These are phyloP conservation scores for Calonectria hongkongensis DNA, from an alignment of 2,329 filamentous ascomycete species.

Conservation along the genomic window DNA sequence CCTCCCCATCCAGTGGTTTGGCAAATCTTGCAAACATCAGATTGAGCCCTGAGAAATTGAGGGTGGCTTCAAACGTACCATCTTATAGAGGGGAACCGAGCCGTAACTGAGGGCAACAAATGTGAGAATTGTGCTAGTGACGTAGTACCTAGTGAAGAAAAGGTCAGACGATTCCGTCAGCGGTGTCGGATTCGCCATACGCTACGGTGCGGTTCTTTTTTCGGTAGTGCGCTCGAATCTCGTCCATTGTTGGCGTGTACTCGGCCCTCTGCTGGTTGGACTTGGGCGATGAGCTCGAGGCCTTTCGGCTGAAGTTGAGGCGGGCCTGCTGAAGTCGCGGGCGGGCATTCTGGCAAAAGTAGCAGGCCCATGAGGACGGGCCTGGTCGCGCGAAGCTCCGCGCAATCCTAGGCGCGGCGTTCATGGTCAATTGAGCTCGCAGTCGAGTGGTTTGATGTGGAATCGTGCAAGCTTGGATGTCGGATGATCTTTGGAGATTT, in stretches of 20 bases:
- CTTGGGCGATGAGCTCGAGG: constrained; percentile 56
- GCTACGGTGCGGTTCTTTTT: constrained; percentile 79
- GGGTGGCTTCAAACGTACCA: constrained; percentile 71
- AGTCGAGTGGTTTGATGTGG: constrained; percentile 36
- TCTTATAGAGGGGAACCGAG: constrained; percentile 91
- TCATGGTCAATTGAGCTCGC: constrained; percentile 60
- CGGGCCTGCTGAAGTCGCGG: constrained; percentile 52
- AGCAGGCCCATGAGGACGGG: constrained; percentile 60
- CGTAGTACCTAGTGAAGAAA: constrained; percentile 76
- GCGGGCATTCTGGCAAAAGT: constrained; percentile 61
- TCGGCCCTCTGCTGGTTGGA: constrained; percentile 48
- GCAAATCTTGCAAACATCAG: constrained; percentile 76
- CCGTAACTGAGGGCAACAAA: constrained; percentile 89
- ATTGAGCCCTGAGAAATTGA: background rate
- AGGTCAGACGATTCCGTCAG: constrained; percentile 44
- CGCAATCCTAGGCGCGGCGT: constrained; percentile 60
- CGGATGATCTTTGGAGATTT: constrained; percentile 54
- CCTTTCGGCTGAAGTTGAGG: constrained; percentile 55
- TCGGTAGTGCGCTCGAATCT: constrained; percentile 78
- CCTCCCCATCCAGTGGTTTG: constrained; percentile 94
- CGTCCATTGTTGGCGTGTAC: constrained; percentile 72
- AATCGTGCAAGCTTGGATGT: constrained; percentile 43
- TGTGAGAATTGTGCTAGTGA: constrained; percentile 84
- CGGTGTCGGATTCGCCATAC: constrained; percentile 49
- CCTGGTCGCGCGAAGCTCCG: constrained; percentile 55